Conservation (phyloP, 345 rosid species). For the Brassica nigra region DNA sequence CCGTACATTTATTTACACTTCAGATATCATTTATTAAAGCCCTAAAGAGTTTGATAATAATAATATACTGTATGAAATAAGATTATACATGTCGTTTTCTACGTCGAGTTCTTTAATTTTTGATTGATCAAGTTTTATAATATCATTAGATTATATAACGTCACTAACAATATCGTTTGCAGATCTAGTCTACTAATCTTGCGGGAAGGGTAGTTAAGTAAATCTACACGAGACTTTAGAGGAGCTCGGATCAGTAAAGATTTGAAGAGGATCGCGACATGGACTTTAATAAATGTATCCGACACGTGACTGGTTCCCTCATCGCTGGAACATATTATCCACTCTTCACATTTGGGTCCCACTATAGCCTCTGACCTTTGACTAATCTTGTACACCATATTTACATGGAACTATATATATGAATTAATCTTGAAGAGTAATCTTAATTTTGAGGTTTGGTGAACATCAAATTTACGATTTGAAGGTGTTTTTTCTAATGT, state of each 20-base stretch:
- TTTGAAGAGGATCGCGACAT: conserved; percentile 31
- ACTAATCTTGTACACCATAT: conserved; percentile 3
- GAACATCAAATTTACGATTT: no score
- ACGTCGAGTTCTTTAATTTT: conserved; percentile 5
- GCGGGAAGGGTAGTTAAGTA: background rate
- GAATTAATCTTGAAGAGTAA: no score
- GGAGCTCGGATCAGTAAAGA: conserved; percentile 26
- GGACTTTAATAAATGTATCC: conserved; percentile 16
- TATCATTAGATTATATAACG: background rate
- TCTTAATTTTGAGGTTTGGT: no score
- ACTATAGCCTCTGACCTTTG: conserved; percentile 15
- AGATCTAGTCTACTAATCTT: background rate
- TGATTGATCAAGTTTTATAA: conserved; percentile 7
- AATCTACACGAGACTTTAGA: background rate
- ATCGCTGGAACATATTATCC: conserved; percentile 31
- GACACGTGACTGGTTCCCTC: conserved; percentile 41
- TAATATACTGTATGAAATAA: no score
- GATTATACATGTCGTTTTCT: background rate
- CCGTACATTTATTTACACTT: background rate
- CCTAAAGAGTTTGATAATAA: background rate
- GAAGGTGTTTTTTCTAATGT: no score
- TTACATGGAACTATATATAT: no score
- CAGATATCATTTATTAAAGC: background rate
- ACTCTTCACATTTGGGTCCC: conserved; percentile 24
- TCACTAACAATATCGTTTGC: background rate